These are phyloP conservation scores for Oxyria digyna DNA, from an alignment of 148 eudicot genomes.

Conservation along the genomic window DNA sequence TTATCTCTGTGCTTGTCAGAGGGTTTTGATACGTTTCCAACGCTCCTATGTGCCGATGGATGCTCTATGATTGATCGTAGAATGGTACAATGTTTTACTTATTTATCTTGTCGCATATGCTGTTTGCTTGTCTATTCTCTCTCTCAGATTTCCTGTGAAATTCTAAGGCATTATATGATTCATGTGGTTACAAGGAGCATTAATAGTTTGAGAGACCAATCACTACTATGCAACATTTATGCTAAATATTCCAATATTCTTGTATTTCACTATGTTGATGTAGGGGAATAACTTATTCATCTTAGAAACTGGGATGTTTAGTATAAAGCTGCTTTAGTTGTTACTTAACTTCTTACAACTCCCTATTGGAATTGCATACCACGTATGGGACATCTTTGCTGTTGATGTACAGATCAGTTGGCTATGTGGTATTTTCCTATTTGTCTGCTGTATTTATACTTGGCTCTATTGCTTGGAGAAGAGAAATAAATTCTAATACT, in stretches of 20 bases:
- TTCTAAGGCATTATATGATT: background rate
- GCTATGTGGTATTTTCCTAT: background rate
- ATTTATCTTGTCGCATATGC: slow-evolving; percentile 1
- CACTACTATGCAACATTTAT: background rate
- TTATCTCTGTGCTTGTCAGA: slow-evolving; percentile 33
- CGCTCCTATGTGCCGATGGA: slow-evolving; percentile 43
- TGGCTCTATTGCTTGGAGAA: background rate
- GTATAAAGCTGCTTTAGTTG: background rate
- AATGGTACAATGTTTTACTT: slow-evolving; percentile 22
- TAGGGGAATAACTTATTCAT: background rate
- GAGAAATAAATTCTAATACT: background rate
- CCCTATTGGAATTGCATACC: background rate
- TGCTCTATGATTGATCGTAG: slow-evolving; percentile 44
- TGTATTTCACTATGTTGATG: background rate
- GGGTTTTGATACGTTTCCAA: slow-evolving; percentile 49
- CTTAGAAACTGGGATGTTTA: background rate
- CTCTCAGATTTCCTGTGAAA: background rate
- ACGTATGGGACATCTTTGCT: background rate
- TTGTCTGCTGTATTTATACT: background rate
- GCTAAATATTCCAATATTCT: background rate
- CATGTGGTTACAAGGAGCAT: background rate
- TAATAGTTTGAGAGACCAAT: background rate
- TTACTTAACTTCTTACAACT: background rate
- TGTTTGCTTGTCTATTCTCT: background rate
- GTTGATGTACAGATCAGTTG: background rate